A percentile compares a stretch with the other conserved stretches of the same genome.
phyloP scores from a whole-genome alignment of 345 rosid genomes.

The Eucalyptus polyanthemos region DNA sequence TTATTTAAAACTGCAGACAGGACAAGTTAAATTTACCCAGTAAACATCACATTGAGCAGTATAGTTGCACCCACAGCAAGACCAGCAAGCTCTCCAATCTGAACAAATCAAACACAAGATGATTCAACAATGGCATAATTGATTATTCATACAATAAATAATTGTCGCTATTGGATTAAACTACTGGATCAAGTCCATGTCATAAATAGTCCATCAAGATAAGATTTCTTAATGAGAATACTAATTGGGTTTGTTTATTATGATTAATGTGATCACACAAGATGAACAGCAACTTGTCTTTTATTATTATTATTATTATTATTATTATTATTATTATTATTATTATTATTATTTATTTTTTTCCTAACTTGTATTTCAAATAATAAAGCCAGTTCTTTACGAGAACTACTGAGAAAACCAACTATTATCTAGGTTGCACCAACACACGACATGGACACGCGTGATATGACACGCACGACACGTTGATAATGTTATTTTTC shows the following conservation, averaged over 20 bases:
- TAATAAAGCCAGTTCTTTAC: not conserved
- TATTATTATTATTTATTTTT: too few relatives aligned
- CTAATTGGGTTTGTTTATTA: not conserved
- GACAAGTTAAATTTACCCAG: conserved; percentile 46
- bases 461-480: accelerated
- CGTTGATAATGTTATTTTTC: accelerated
- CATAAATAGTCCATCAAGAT: not conserved
- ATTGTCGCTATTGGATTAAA: not conserved
- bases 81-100: conserved; percentile 97
- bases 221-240: not conserved
- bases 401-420: not conserved
- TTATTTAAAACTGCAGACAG: not conserved
- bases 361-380: not conserved
- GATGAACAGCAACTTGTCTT: not conserved
- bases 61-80: conserved; percentile 86
- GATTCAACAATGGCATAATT: not conserved
- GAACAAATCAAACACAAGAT: not conserved
- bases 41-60: conserved; percentile 71
- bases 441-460: accelerated
- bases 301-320: too few relatives aligned
- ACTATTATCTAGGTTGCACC: too few relatives aligned
- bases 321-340: too few relatives aligned
- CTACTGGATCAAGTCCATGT: not conserved
- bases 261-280: not conserved
- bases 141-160: not conserved